Conservation (phyloP, 2,329 filamentous ascomycete species). For the Plectosphaerella sp. region DNA sequence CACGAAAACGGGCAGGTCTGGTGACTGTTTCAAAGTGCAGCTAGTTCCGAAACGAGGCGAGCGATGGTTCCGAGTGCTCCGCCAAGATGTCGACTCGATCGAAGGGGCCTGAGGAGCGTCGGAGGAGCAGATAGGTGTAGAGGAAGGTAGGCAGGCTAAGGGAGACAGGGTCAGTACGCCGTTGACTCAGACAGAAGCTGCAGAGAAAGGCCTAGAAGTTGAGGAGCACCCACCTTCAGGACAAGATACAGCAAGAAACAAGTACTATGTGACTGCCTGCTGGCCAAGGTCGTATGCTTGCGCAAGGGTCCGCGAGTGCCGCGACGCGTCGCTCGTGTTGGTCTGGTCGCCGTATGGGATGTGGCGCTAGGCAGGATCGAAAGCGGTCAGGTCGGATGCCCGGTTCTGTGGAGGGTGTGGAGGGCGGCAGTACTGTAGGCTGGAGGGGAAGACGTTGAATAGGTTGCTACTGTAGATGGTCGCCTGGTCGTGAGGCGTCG, state of each 20-base stretch:
- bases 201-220: no score
- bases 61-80: no score
- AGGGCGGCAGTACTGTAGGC: background rate
- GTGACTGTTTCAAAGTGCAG: background rate
- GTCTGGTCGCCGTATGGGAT: constrained; percentile 1
- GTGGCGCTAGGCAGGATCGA: background rate
- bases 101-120: no score
- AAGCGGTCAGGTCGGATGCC: background rate
- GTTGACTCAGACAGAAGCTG: no score
- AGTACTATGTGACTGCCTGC: background rate
- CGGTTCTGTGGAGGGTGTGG: background rate
- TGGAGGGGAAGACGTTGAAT: background rate
- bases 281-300: background rate
- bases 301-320: constrained; percentile 10
- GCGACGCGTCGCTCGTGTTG: constrained; percentile 6
- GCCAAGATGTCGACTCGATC: no score
- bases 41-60: background rate
- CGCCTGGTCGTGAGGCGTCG: background rate
- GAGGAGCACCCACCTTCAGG: no score
- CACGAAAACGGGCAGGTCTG: no score
- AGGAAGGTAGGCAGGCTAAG: no score
- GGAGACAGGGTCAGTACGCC: no score
- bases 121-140: no score
- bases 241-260: background rate
- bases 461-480: background rate